These are phyloP conservation scores for Boletus holoroseus DNA, from an alignment of 1,284 basidiomycete species.

Conservation along the genomic window DNA sequence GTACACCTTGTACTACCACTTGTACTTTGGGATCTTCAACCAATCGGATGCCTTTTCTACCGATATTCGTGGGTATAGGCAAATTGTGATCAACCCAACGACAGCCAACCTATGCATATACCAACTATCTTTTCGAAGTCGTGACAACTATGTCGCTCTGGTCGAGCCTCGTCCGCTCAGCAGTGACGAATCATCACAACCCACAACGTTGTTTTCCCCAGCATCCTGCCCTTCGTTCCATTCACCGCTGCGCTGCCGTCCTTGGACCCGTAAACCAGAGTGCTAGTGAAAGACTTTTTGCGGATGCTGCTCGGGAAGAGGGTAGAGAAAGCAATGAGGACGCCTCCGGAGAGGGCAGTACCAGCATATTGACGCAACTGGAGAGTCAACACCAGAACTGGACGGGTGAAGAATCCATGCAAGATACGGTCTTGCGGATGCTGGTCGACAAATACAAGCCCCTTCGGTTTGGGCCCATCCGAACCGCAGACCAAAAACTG, in stretches of 20 bases:
- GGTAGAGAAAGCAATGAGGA: conserved; percentile 28
- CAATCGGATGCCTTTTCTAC: background rate
- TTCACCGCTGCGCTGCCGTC: background rate
- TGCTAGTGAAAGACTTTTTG: conserved; percentile 51
- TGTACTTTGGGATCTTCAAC: background rate
- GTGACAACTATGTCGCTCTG: background rate
- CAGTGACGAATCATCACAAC: background rate
- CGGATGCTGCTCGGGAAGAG: conserved; percentile 61
- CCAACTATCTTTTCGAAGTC: background rate
- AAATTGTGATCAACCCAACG: background rate
- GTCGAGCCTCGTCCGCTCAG: background rate
- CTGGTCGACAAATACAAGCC: conserved; percentile 83
- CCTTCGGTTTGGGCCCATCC: conserved; percentile 55
- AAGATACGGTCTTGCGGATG: conserved; percentile 78
- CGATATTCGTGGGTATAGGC: background rate
- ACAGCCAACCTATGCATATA: background rate
- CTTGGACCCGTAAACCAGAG: conserved; percentile 1
- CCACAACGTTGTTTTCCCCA: background rate
- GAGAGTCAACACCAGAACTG: conserved; percentile 55
- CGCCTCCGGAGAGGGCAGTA: background rate
- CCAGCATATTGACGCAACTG: conserved; percentile 26
- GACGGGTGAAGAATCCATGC: conserved; percentile 69
- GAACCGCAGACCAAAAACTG: conserved; percentile 71
- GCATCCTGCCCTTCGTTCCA: background rate
- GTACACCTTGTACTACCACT: background rate